Percentiles rank a stretch among this genome's conserved stretches.
Evolutionary conservation across 1,139 yeast species (phyloP).

Genomic region (Candida neerlandica): DNA sequence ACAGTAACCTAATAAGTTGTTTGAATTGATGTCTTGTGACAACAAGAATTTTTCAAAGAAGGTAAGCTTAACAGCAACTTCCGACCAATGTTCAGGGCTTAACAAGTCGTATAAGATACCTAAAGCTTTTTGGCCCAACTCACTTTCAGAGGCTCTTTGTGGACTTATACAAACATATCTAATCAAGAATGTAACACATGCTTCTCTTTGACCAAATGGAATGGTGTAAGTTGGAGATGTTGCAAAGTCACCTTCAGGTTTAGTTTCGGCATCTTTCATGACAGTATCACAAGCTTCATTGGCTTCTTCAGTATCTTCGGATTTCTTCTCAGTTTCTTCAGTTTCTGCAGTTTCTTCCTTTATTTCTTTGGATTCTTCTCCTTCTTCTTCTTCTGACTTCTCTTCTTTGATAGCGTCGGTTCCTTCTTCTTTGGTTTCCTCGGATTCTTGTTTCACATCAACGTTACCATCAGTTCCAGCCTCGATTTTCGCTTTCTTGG

Average conservation of each 20-base stretch:
- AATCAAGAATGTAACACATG: conserved; percentile 88
- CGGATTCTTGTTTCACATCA: conserved; percentile 19
- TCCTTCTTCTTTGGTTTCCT: conserved; percentile 18
- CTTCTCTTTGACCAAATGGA: conserved; percentile 83
- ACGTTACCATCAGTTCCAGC: conserved; percentile 6
- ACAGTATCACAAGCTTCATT: not conserved
- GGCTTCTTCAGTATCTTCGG: conserved; percentile 11
- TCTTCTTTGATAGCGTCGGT: conserved; percentile 8
- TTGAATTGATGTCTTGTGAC: conserved; percentile 71
- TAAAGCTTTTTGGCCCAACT: conserved; percentile 78
- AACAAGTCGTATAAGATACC: conserved; percentile 73
- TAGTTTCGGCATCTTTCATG: conserved; percentile 15
- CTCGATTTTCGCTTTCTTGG: conserved; percentile 25
- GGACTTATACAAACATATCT: conserved; percentile 88
- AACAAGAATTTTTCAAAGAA: conserved; percentile 86
- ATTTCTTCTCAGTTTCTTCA: conserved; percentile 1
- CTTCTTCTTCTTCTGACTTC: not conserved
- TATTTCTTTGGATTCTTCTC: conserved; percentile 11
- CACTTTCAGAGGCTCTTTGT: conserved; percentile 82
- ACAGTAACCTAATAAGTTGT: conserved; percentile 69
- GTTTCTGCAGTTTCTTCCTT: not conserved
- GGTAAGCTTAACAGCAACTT: conserved; percentile 77
- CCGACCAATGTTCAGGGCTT: conserved; percentile 80
- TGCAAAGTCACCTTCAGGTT: conserved; percentile 31
- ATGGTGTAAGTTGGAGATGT: conserved; percentile 55